Percentiles rank a stretch among this genome's conserved stretches.
phyloP scores from a whole-genome alignment of 768 basidiomycete genomes.

The Russula olivacea region DNA sequence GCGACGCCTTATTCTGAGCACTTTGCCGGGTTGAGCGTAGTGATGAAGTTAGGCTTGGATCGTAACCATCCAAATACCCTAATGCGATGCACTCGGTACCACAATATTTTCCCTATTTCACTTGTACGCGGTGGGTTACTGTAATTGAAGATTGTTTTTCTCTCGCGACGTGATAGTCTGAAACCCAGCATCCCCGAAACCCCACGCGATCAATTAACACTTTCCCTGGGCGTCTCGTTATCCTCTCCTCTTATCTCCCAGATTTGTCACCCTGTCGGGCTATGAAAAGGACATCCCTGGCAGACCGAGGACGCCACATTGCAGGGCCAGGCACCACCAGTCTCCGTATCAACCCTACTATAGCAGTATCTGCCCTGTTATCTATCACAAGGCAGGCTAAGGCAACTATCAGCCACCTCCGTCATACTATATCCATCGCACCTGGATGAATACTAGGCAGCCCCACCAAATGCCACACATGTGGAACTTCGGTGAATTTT shows the following conservation, averaged over 20 bases:
- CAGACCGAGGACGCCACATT: not conserved
- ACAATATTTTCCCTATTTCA: not conserved
- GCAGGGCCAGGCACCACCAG: slow-evolving; percentile 3
- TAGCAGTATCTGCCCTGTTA: not conserved
- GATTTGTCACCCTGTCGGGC: slow-evolving; percentile 6
- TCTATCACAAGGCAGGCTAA: not conserved
- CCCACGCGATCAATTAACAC: not conserved
- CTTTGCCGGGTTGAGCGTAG: no score
- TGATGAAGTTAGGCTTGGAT: no score
- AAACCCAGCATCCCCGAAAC: not conserved
- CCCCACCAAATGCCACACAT: not conserved
- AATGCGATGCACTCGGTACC: not conserved
- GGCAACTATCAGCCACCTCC: not conserved
- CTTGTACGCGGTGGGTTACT: not conserved
- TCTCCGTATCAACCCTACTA: not conserved
- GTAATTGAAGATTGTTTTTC: no score
- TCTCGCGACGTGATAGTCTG: no score
- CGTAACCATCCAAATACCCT: not conserved
- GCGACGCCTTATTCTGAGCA: no score
- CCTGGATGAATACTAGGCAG: not conserved
- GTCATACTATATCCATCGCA: not conserved
- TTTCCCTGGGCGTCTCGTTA: not conserved
- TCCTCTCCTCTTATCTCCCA: not conserved
- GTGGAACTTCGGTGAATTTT: not conserved
- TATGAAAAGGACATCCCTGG: slow-evolving; percentile 11